A percentile compares a stretch with the other conserved stretches of the same genome.
phyloP scores from a whole-genome alignment of 2,329 filamentous ascomycete species.

The Orbilia oligospora region DNA sequence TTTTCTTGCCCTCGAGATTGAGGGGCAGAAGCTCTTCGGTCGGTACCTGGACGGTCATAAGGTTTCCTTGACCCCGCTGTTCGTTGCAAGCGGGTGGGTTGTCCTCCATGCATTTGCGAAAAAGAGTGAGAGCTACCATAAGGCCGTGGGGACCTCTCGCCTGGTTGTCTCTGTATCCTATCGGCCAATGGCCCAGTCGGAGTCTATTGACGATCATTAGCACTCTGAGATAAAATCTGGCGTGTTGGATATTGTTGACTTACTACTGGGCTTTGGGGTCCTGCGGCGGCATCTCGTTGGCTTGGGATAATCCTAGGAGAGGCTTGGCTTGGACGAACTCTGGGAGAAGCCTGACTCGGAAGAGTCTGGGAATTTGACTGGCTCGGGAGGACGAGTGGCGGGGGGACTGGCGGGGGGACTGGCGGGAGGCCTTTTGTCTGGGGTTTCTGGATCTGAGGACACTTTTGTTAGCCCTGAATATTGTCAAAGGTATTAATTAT shows the following conservation, averaged over 20 bases:
- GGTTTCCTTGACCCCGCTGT: background rate
- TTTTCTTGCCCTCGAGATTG: background rate
- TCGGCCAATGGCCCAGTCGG: background rate
- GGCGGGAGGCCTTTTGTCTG: background rate
- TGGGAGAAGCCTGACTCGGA: background rate
- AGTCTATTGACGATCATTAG: background rate
- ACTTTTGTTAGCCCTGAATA: background rate
- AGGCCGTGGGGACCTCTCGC: constrained; percentile 2
- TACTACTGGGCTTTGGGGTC: background rate
- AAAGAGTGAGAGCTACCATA: background rate
- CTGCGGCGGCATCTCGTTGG: background rate
- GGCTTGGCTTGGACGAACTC: background rate
- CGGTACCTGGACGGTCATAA: background rate
- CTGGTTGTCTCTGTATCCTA: background rate
- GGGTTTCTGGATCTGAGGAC: background rate
- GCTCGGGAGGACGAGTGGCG: background rate
- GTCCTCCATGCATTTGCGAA: background rate
- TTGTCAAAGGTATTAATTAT: background rate
- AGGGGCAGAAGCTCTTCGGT: background rate
- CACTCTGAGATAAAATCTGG: background rate
- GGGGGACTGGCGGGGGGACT: background rate
- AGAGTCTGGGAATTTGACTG: background rate
- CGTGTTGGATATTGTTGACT: background rate
- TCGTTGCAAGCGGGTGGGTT: background rate
- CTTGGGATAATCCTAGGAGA: background rate